phyloP scores from a whole-genome alignment of 441 rosid species.

The Kokia cookei region DNA sequence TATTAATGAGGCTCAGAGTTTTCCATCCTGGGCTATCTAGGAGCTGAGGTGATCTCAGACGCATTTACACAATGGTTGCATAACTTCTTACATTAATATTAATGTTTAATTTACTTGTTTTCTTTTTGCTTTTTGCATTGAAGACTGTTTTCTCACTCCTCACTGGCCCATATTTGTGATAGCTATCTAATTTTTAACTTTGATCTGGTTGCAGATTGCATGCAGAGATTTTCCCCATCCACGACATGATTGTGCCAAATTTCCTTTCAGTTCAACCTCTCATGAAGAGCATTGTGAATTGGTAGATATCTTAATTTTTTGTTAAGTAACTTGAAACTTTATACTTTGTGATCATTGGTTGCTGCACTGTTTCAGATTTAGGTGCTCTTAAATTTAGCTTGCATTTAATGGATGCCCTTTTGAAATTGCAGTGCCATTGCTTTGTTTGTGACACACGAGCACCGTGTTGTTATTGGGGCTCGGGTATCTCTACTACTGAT shows the following conservation, averaged over 20 bases:
- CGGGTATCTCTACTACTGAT: slow-evolving; percentile 30
- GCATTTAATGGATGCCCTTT: not conserved
- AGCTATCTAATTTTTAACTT: not conserved
- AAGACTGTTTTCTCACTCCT: not conserved
- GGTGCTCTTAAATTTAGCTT: not conserved
- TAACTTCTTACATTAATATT: not conserved
- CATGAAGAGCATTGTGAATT: slow-evolving; percentile 58
- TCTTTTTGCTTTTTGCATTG: not conserved
- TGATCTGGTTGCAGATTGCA: slow-evolving; percentile 60
- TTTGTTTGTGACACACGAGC: slow-evolving; percentile 81
- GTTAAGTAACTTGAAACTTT: not conserved
- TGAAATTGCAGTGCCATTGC: slow-evolving; percentile 74
- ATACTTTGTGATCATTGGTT: not conserved
- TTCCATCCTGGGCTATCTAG: no score
- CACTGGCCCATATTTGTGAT: not conserved
- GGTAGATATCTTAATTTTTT: slow-evolving; percentile 28
- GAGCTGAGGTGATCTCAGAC: not conserved
- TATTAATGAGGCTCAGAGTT: not conserved
- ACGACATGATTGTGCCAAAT: slow-evolving; percentile 70
- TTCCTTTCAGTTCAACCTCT: slow-evolving; percentile 49
- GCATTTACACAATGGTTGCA: not conserved
- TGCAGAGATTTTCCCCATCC: slow-evolving; percentile 93
- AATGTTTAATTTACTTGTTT: not conserved
- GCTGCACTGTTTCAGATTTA: not conserved
- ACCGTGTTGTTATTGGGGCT: slow-evolving; percentile 69